Conservation (phyloP, 164 flowering plant genomes). For the Stephania yunnanensis region DNA sequence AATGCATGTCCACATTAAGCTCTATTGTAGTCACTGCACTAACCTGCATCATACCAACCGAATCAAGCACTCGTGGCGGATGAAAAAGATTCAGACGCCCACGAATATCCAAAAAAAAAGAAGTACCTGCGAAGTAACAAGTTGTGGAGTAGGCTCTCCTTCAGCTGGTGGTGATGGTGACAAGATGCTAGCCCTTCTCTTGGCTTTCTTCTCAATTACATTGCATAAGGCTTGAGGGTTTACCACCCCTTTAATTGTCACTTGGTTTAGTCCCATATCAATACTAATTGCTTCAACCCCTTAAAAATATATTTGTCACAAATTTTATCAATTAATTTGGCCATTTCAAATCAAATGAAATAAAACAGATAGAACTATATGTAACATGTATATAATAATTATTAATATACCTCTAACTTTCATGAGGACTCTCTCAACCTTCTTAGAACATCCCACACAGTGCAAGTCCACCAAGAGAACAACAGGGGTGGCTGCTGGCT, state of each 20-base stretch:
- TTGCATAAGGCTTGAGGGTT: constrained; percentile 82
- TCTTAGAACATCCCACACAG: constrained; percentile 92
- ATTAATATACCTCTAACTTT: constrained; percentile 53
- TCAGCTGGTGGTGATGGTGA: constrained; percentile 73
- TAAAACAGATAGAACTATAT: background rate
- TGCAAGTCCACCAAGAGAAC: constrained; percentile 79
- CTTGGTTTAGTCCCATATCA: constrained; percentile 69
- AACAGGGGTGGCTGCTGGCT: constrained; percentile 62
- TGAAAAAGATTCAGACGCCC: too few relatives aligned
- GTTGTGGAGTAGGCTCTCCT: constrained; percentile 62
- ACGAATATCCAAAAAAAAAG: background rate
- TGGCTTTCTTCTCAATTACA: constrained; percentile 68
- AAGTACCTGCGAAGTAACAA: constrained; percentile 64
- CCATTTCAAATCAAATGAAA: too few relatives aligned
- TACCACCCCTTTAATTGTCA: constrained; percentile 76
- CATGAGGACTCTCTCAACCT: constrained; percentile 63
- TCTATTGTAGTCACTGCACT: constrained; percentile 60
- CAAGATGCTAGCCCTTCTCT: constrained; percentile 66
- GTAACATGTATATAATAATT: background rate
- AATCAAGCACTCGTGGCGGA: background rate
- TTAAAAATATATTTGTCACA: constrained; percentile 8
- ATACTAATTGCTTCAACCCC: constrained; percentile 68
- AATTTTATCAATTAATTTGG: background rate
- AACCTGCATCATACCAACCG: constrained; percentile 33
- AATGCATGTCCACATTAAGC: constrained; percentile 87